Percentiles rank a stretch among this genome's conserved stretches.
phyloP scores from a whole-genome alignment of 2,329 filamentous ascomycete genomes.

The Trichoderma sp. region DNA sequence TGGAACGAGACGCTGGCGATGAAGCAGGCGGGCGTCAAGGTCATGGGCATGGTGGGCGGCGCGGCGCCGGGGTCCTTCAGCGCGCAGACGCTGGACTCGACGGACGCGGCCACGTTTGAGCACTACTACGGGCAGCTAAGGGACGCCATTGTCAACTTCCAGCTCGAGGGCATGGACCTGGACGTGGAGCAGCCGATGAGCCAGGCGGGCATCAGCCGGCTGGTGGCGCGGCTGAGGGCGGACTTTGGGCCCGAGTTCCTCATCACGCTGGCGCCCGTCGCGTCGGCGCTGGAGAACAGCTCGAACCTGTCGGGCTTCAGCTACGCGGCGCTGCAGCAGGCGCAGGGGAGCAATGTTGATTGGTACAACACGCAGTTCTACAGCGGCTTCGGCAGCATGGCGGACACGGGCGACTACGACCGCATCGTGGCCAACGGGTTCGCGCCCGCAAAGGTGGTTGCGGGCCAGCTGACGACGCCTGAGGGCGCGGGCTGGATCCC shows the following conservation, averaged over 20 bases:
- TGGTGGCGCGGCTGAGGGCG: slow-evolving; percentile 64
- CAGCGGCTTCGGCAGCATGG: slow-evolving; percentile 73
- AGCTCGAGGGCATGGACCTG: slow-evolving; percentile 69
- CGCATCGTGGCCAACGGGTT: slow-evolving; percentile 62
- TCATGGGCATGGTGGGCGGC: slow-evolving; percentile 83
- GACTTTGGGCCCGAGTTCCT: slow-evolving; percentile 72
- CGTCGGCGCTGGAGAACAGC: slow-evolving; percentile 63
- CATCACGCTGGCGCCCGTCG: slow-evolving; percentile 78
- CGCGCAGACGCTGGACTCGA: slow-evolving; percentile 50
- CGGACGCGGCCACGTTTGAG: slow-evolving; percentile 64
- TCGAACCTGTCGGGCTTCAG: slow-evolving; percentile 77
- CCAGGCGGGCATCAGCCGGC: slow-evolving; percentile 63
- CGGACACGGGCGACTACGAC: slow-evolving; percentile 47
- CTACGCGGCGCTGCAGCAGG: slow-evolving; percentile 70
- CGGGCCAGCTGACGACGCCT: slow-evolving; percentile 76
- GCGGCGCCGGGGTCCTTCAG: slow-evolving; percentile 72
- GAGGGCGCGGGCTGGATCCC: slow-evolving; percentile 54
- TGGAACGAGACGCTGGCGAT: slow-evolving; percentile 76
- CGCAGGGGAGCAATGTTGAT: slow-evolving; percentile 62
- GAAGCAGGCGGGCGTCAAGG: slow-evolving; percentile 71
- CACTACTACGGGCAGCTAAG: slow-evolving; percentile 70
- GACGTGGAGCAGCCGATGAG: slow-evolving; percentile 77
- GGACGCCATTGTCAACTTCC: slow-evolving; percentile 62
- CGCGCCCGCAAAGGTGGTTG: slow-evolving; percentile 68
- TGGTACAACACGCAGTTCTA: slow-evolving; percentile 94